phyloP scores from a whole-genome alignment of 495 filamentous ascomycete genomes.

The Pyrenula massariospora region DNA sequence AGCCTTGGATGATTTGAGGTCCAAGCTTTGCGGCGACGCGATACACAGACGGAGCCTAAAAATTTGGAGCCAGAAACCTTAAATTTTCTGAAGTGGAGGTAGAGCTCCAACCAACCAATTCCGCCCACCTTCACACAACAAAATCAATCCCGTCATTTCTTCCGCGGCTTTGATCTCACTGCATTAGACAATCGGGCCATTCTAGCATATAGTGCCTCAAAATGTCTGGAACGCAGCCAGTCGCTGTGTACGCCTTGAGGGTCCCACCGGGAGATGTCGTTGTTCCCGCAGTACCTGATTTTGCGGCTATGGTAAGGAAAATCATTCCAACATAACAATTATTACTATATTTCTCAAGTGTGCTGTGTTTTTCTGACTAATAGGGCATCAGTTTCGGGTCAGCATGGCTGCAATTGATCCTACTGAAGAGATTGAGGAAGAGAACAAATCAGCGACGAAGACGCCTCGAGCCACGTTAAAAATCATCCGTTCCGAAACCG shows the following conservation, averaged over 20 bases:
- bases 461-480: conserved; percentile 75
- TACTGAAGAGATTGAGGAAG: conserved; percentile 55
- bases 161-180: no score
- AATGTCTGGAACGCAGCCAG: conserved; percentile 53
- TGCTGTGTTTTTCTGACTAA: background rate
- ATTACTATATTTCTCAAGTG: background rate
- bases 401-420: conserved; percentile 98
- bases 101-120: no score
- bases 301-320: conserved; percentile 68
- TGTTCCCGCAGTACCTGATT: conserved; percentile 60
- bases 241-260: conserved; percentile 81
- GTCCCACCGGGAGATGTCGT: conserved; percentile 69
- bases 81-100: background rate
- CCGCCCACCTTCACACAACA: no score
- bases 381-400: conserved; percentile 64
- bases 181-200: no score
- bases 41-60: background rate
- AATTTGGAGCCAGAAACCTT: background rate
- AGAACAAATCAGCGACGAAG: conserved; percentile 45
- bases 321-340: conserved; percentile 3
- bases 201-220: no score
- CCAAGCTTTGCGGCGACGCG: background rate
- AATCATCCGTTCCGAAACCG: conserved; percentile 58
- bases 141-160: no score
- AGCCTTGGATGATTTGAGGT: background rate